Evolutionary conservation across 495 filamentous ascomycete species (phyloP).

Genomic region (Choiromyces venosus): DNA sequence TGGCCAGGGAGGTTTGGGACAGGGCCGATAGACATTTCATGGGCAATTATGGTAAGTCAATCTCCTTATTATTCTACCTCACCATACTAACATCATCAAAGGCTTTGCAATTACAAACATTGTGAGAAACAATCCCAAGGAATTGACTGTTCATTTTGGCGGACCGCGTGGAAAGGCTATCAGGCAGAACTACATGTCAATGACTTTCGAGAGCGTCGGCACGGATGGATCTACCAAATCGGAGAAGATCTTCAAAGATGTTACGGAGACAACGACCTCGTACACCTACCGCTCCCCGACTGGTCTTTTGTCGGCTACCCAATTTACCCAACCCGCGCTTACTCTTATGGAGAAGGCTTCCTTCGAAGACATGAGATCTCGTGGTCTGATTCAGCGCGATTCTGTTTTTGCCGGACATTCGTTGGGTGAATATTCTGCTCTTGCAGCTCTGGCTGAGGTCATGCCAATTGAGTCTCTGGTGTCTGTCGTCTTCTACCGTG

Average conservation of each 20-base stretch:
- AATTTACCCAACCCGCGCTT: constrained; percentile 95
- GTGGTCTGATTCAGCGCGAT: constrained; percentile 90
- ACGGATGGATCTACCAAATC: constrained; percentile 89
- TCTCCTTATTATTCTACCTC: background rate
- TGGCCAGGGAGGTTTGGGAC: constrained; percentile 97
- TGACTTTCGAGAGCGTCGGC: constrained; percentile 96
- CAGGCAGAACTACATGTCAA: constrained; percentile 97
- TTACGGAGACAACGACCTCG: constrained; percentile 80
- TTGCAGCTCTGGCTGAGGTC: constrained; percentile 93
- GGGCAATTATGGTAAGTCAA: constrained; percentile 86
- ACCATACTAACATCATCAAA: constrained; percentile 38
- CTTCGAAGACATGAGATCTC: constrained; percentile 97
- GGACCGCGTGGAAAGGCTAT: constrained; percentile 95
- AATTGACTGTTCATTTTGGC: constrained; percentile 97
- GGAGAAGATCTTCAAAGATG: constrained; percentile 98
- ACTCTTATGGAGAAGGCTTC: constrained; percentile 99
- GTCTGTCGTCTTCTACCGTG: constrained; percentile 97
- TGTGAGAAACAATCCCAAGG: constrained; percentile 98
- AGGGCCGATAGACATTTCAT: constrained; percentile 95
- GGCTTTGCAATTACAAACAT: constrained; percentile 96
- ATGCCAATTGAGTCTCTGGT: constrained; percentile 99
- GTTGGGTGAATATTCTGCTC: constrained; percentile 93
- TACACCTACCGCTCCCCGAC: constrained; percentile 97
- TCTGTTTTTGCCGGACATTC: constrained; percentile 98
- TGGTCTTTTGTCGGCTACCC: constrained; percentile 91